Conservation (phyloP, 1,284 basidiomycete species). For the Clitocybe nebularis region DNA sequence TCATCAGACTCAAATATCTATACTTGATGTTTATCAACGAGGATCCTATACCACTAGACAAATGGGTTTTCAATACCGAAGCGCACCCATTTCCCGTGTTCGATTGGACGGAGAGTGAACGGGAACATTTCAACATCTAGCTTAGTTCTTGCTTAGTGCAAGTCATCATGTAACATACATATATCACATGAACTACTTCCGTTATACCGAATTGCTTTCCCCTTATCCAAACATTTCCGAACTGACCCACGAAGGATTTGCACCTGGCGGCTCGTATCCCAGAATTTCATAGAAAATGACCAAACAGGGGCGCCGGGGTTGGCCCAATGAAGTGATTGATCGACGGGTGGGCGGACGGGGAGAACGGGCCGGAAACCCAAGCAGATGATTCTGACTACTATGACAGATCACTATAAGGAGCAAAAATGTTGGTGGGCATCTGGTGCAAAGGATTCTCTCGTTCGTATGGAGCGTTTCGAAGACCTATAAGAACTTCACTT, state of each 20-base stretch:
- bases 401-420: slow-evolving; percentile 9
- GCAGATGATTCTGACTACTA: slow-evolving; percentile 8
- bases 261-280: too few relatives aligned
- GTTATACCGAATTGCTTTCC: too few relatives aligned
- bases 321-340: too few relatives aligned
- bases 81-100: slow-evolving; percentile 80
- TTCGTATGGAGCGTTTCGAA: slow-evolving; percentile 8
- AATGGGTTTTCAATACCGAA: slow-evolving; percentile 87
- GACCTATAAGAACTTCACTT: slow-evolving; percentile 11
- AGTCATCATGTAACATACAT: background rate
- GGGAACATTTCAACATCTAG: slow-evolving; percentile 12
- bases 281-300: too few relatives aligned
- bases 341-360: slow-evolving; percentile 8
- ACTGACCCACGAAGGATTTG: too few relatives aligned
- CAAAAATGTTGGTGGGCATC: slow-evolving; percentile 16
- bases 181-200: too few relatives aligned
- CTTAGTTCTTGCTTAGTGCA: background rate
- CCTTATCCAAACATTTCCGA: too few relatives aligned
- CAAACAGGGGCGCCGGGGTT: too few relatives aligned
- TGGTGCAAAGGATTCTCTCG: slow-evolving; percentile 12
- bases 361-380: slow-evolving; percentile 13
- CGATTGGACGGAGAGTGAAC: slow-evolving; percentile 53
- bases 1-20: slow-evolving; percentile 62
- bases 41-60: slow-evolving; percentile 60
- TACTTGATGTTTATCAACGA: slow-evolving; percentile 62